Conservation (phyloP, 2,329 filamentous ascomycete species). For the Botrytis squamosa region DNA sequence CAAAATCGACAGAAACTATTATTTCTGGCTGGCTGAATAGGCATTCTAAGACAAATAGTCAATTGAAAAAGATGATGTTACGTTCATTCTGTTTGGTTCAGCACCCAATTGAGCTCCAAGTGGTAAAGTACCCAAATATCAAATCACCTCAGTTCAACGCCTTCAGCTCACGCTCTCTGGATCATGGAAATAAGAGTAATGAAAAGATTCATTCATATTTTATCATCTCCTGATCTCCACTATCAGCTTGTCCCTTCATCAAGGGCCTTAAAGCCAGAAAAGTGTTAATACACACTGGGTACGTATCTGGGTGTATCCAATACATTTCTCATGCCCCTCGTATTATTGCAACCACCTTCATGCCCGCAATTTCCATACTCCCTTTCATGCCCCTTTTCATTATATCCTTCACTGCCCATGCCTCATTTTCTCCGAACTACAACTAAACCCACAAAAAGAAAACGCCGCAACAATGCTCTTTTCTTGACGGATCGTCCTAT, state of each 20-base stretch:
- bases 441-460: background rate
- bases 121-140: background rate
- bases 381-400: background rate
- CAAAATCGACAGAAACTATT: background rate
- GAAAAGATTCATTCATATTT: background rate
- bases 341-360: background rate
- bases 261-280: background rate
- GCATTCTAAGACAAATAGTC: background rate
- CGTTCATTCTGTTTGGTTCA: background rate
- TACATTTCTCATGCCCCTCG: background rate
- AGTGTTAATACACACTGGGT: background rate
- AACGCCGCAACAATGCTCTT: slow-evolving; percentile 13
- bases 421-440: background rate
- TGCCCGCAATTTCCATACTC: background rate
- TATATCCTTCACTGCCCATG: background rate
- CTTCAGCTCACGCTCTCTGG: background rate
- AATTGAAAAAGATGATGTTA: background rate
- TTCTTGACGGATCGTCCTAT: background rate
- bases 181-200: background rate
- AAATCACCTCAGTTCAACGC: background rate
- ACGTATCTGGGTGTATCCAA: slow-evolving; percentile 1
- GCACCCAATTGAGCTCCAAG: background rate
- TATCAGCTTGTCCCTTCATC: background rate
- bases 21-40: background rate
- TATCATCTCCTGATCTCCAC: background rate